Evolutionary conservation across 2,329 filamentous ascomycete genomes (phyloP).

Genomic region (Calonectria pauciramosa): DNA sequence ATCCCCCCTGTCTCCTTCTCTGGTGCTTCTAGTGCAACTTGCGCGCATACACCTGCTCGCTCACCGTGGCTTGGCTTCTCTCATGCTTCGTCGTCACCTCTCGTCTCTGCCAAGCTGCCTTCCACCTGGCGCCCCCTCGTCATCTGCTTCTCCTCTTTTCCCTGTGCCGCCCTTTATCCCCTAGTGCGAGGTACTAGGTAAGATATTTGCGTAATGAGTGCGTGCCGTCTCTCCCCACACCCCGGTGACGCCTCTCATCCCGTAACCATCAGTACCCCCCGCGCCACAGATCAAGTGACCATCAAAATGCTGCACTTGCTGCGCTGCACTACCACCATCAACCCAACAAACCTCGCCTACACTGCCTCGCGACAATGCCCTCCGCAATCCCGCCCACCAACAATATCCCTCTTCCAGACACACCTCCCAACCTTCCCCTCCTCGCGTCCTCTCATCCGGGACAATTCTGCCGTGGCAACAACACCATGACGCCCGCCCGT

Average conservation of each 20-base stretch:
- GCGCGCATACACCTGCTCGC: conserved; percentile 7
- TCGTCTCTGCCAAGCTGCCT: conserved; percentile 10
- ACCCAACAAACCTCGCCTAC: conserved; percentile 16
- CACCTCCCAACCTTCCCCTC: conserved; percentile 12
- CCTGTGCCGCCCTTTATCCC: conserved; percentile 6
- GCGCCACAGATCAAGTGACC: conserved; percentile 37
- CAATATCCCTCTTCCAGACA: background rate
- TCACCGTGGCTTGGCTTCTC: conserved; percentile 11
- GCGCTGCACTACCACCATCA: conserved; percentile 31
- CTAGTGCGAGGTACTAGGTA: background rate
- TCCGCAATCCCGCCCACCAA: conserved; percentile 7
- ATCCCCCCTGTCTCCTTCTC: conserved; percentile 26
- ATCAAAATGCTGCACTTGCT: conserved; percentile 23
- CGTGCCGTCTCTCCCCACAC: conserved; percentile 2
- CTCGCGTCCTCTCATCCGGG: background rate
- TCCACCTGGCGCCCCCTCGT: background rate
- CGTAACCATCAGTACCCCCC: conserved; percentile 13
- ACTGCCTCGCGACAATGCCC: conserved; percentile 17
- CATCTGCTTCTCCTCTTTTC: conserved; percentile 11
- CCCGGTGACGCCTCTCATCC: background rate
- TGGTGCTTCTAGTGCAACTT: conserved; percentile 1
- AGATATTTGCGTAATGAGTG: conserved; percentile 9
- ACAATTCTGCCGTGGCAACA: conserved; percentile 1
- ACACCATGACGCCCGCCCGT: background rate
- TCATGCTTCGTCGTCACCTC: conserved; percentile 2